Conservation (phyloP, 495 filamentous ascomycete genomes). For the Aspergillus coremiiformis region DNA sequence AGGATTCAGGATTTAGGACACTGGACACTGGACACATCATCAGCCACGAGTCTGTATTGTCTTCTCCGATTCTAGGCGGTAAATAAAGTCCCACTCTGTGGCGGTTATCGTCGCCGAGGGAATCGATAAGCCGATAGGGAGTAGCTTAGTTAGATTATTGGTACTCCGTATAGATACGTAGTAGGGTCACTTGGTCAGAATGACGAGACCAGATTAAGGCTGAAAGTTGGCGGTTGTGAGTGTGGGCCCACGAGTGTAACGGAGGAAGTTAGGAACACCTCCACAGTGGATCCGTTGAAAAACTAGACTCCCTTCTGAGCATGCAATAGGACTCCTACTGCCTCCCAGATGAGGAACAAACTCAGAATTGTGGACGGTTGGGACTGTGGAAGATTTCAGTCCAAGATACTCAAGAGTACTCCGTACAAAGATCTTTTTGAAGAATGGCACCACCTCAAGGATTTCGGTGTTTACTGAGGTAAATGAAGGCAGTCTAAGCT, state of each 20-base stretch:
- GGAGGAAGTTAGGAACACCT: too few relatives aligned
- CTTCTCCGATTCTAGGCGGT: not conserved
- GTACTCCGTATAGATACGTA: too few relatives aligned
- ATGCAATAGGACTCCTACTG: not conserved
- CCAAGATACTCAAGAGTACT: not conserved
- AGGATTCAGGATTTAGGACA: too few relatives aligned
- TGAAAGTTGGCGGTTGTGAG: not conserved
- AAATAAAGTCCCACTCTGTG: slow-evolving; percentile 1
- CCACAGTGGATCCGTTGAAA: not conserved
- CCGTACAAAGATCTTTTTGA: too few relatives aligned
- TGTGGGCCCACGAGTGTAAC: too few relatives aligned
- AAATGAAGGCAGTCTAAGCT: too few relatives aligned
- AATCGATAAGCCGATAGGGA: too few relatives aligned
- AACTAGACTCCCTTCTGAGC: not conserved
- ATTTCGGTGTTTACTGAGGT: too few relatives aligned
- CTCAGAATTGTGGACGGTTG: not conserved
- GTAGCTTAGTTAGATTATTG: too few relatives aligned
- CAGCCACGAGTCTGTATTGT: not conserved
- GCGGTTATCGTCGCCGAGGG: slow-evolving; percentile 3
- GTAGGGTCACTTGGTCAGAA: not conserved
- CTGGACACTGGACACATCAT: not conserved
- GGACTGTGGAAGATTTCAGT: not conserved
- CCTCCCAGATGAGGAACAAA: not conserved
- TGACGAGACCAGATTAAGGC: slow-evolving; percentile 3
- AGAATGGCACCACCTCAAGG: too few relatives aligned